A percentile compares a stretch with the other conserved stretches of the same genome.
These are phyloP conservation scores for Hymenoscyphus occultus DNA, from an alignment of 2,329 filamentous ascomycete species.

Conservation along the genomic window DNA sequence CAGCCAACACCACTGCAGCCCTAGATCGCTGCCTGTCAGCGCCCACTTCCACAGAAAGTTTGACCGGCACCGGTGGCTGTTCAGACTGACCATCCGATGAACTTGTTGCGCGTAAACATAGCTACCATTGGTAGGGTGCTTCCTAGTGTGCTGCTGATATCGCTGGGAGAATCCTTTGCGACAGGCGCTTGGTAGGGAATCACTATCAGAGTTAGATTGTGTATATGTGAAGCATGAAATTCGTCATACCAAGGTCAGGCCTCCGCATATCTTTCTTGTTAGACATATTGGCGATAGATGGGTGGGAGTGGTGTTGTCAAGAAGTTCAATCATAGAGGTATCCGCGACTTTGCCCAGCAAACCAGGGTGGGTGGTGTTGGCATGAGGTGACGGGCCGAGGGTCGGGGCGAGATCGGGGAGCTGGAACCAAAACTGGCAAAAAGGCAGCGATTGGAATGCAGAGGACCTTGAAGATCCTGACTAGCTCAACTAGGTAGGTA, in stretches of 20 bases:
- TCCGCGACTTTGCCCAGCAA: no score
- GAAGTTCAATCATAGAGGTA: no score
- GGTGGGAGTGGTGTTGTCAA: background rate
- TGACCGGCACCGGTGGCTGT: background rate
- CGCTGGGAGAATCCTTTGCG: conserved; percentile 58
- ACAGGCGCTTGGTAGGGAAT: conserved; percentile 82
- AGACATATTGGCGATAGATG: conserved; percentile 49
- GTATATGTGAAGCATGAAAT: conserved; percentile 10
- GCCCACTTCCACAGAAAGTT: background rate
- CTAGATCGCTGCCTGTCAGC: conserved; percentile 40
- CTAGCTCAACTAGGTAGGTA: no score
- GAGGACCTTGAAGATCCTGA: no score
- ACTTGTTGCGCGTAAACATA: conserved; percentile 91
- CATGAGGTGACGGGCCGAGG: no score
- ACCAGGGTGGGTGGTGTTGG: no score
- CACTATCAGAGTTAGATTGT: conserved; percentile 50
- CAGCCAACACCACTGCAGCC: conserved; percentile 70
- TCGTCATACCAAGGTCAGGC: conserved; percentile 61
- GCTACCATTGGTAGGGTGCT: conserved; percentile 94
- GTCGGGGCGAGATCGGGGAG: no score
- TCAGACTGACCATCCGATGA: conserved; percentile 57
- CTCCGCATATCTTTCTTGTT: conserved; percentile 74
- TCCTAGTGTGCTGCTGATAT: conserved; percentile 67
- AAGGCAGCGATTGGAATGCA: no score
- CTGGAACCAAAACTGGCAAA: no score